These are phyloP conservation scores for Hyaloperonospora arabidopsidis DNA, from an alignment of 352 stramenopile genomes.

Conservation along the genomic window DNA sequence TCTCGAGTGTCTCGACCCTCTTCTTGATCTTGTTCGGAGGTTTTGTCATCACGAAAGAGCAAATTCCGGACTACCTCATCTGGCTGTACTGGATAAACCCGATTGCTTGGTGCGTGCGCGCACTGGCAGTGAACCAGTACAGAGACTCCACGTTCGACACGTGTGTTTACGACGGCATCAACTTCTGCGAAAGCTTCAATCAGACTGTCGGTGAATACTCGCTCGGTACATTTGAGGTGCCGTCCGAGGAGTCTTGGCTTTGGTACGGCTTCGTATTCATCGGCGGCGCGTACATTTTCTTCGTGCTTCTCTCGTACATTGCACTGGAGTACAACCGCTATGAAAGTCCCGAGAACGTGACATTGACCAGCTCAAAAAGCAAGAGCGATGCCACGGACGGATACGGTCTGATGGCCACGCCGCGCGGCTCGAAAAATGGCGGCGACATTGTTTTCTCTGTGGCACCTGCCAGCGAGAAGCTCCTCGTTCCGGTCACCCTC, in stretches of 20 bases:
- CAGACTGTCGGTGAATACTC: conserved; percentile 18
- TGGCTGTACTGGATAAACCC: conserved; percentile 23
- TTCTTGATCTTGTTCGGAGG: conserved; percentile 15
- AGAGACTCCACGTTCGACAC: conserved; percentile 16
- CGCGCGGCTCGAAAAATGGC: not conserved
- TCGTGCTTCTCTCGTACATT: conserved; percentile 11
- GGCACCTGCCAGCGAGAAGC: not conserved
- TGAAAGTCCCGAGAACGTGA: conserved; percentile 13
- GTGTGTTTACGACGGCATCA: conserved; percentile 19
- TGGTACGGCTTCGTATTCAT: conserved; percentile 17
- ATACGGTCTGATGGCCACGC: conserved; percentile 5
- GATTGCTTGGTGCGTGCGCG: conserved; percentile 14
- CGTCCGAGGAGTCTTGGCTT: conserved; percentile 14
- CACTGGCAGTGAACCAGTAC: conserved; percentile 24
- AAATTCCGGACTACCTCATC: conserved; percentile 19
- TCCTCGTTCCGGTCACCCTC: conserved; percentile 8
- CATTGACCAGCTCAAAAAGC: not conserved
- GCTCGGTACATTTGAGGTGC: conserved; percentile 16
- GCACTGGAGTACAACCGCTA: conserved; percentile 16
- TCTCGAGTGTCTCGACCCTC: conserved; percentile 3
- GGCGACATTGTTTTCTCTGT: not conserved
- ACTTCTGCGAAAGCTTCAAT: conserved; percentile 23
- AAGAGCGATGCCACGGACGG: not conserved
- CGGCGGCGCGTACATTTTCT: conserved; percentile 8
- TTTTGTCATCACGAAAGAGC: conserved; percentile 15